A percentile compares a stretch with the other conserved stretches of the same genome.
These are phyloP conservation scores for Suillus occidentalis DNA, from an alignment of 768 basidiomycete species.

Conservation along the genomic window DNA sequence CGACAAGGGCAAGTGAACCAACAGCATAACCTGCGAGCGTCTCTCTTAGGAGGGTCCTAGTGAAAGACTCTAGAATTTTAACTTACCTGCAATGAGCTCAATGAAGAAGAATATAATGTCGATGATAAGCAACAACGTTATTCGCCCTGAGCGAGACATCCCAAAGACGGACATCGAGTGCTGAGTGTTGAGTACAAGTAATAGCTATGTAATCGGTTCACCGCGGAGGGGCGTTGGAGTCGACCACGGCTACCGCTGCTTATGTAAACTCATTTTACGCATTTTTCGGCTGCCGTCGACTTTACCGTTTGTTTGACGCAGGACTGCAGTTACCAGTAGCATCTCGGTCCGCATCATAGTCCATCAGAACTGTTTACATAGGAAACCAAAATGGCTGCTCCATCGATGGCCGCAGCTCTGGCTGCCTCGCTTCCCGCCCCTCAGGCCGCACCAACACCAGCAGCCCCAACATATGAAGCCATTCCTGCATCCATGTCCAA, in stretches of 20 bases:
- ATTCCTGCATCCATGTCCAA: conserved; percentile 93
- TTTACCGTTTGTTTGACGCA: background rate
- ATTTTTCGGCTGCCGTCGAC: background rate
- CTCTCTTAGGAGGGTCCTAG: background rate
- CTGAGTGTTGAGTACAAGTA: background rate
- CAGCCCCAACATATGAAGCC: conserved; percentile 73
- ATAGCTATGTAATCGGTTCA: background rate
- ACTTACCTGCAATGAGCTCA: conserved; percentile 76
- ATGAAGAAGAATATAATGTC: conserved; percentile 87
- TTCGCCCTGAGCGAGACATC: conserved; percentile 69
- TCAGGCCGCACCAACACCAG: conserved; percentile 56
- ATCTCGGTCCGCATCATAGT: background rate
- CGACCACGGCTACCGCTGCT: background rate
- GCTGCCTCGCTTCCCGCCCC: conserved; percentile 78
- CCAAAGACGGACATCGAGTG: conserved; percentile 22
- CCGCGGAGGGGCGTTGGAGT: background rate
- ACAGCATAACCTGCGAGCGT: conserved; percentile 79
- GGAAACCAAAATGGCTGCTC: conserved; percentile 53
- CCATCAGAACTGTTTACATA: background rate
- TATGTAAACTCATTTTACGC: background rate
- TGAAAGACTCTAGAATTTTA: conserved; percentile 1
- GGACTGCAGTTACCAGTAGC: background rate
- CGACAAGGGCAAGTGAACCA: conserved; percentile 91
- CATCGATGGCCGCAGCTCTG: conserved; percentile 91
- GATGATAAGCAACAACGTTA: conserved; percentile 75